Percentiles rank a stretch among this genome's conserved stretches.
These are phyloP conservation scores for Echeveria elegans DNA, from an alignment of 164 flowering plant genomes.

Conservation along the genomic window DNA sequence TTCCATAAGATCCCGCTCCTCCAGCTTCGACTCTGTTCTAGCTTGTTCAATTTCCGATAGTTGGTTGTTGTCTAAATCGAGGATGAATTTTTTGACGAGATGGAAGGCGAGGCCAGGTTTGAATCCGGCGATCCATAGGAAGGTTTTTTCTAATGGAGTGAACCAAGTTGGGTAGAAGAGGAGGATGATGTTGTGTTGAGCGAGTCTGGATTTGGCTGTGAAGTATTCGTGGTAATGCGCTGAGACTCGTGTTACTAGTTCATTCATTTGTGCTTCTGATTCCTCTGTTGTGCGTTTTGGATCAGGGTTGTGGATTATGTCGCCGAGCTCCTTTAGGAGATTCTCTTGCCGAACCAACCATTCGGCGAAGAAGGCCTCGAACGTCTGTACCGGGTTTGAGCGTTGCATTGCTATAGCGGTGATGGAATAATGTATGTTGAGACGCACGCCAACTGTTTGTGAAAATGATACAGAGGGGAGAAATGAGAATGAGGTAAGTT, in stretches of 20 bases:
- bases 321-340: slow-evolving; percentile 9
- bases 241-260: slow-evolving; percentile 5
- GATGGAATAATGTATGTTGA: too few relatives aligned
- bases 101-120: slow-evolving; percentile 12
- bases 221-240: slow-evolving; percentile 14
- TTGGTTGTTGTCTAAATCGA: slow-evolving; percentile 4
- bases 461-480: neutral
- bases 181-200: slow-evolving; percentile 5
- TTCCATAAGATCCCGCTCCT: slow-evolving; percentile 4
- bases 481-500: too few relatives aligned
- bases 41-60: neutral
- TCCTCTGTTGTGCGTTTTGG: neutral
- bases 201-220: slow-evolving; percentile 12
- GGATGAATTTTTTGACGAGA: slow-evolving; percentile 5
- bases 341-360: slow-evolving; percentile 14
- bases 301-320: neutral
- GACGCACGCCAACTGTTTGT: neutral
- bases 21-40: neutral
- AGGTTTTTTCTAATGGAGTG: slow-evolving; percentile 9
- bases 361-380: slow-evolving; percentile 2
- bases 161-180: slow-evolving; percentile 11
- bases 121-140: slow-evolving; percentile 13
- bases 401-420: neutral
- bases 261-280: neutral
- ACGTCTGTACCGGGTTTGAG: neutral